Evolutionary conservation across 2,329 filamentous ascomycete species (phyloP).

Genomic region (Ophiostoma sp.): DNA sequence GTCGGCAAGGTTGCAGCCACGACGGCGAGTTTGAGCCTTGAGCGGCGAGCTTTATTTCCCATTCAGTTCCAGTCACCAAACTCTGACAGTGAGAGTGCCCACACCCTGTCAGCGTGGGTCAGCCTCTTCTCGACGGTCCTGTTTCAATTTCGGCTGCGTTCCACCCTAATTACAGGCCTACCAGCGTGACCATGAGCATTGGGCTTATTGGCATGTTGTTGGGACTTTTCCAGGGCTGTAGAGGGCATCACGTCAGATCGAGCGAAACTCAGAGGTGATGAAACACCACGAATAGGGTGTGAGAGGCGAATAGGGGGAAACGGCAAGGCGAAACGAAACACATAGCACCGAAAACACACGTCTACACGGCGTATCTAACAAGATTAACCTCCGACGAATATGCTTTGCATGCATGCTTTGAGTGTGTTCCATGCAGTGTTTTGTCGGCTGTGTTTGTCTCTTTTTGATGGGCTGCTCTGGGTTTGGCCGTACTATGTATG

Average conservation of each 20-base stretch:
- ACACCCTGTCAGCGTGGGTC: constrained; percentile 24
- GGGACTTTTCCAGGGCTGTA: background rate
- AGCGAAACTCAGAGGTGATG: constrained; percentile 2
- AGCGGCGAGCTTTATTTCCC: background rate
- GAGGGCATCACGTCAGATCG: background rate
- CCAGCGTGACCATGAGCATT: constrained; percentile 30
- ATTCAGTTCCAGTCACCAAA: background rate
- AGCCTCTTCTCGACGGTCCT: constrained; percentile 30
- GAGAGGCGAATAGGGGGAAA: background rate
- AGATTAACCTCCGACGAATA: background rate
- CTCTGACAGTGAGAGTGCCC: background rate
- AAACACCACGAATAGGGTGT: constrained; percentile 8
- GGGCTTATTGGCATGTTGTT: background rate
- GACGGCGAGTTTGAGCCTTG: background rate
- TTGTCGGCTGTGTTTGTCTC: background rate
- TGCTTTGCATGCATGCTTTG: constrained; percentile 3
- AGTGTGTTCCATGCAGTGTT: background rate
- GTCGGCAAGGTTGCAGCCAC: constrained; percentile 5
- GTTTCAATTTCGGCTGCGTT: constrained; percentile 40
- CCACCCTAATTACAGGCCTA: constrained; percentile 37
- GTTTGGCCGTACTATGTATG: background rate
- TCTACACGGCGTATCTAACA: background rate
- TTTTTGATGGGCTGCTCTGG: background rate
- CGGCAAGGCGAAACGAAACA: constrained; percentile 2
- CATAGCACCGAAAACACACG: background rate